Evolutionary conservation across 257 asterid species (phyloP), one percentile per base, ranked within the genome.

Genomic region (Plantago elongata): DNA sequence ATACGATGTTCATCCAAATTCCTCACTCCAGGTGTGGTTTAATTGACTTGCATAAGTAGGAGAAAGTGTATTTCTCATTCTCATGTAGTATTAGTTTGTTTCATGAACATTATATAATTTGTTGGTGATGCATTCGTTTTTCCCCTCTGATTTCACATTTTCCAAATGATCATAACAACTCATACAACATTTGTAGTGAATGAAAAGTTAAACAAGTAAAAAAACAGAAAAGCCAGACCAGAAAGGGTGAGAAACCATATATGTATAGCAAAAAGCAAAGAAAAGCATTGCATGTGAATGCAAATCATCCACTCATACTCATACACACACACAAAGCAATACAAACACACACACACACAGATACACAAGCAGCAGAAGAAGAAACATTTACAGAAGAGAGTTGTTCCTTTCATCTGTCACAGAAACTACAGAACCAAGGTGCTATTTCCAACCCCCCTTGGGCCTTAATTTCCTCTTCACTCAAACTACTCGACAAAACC

Each of bases 381-480:
- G 63, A 71, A 17, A 16, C 58, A 64, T n/a, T n/a, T n/a, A n/a
- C n/a, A n/a, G 62, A 34, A 65, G 64, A 40, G 8, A 40, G 8
- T 64, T n/a, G 71, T 71, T 71, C 60, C 71, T 74, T 61, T 78
- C 74, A 75, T 61, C 66, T 77, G 71, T 61, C 61, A 40, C 40
- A 34, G 40, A 34, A 34, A 34, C 8, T 60, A 69, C 59, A 70
- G 57, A 70, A 40, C 54, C 51, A 13, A 55, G 60, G 48, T 66
- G 48, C 56, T 60, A 59, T 73, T 45, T 69, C 75, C 55, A 51
- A 49, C 67, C 54, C 56, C 13, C 13, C 37, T 13, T 17, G 2
- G 40, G 7, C 40, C 40, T 34, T 34, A 34, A 34, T 34, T 34
- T 34, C 40, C 40, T 34, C 40, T 34, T 34, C 8, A 34, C 40